Evolutionary conservation across 1,284 basidiomycete species (phyloP), one percentile per base, ranked within the genome.

Genomic region (Microbotryum silenes-acaulis): DNA sequence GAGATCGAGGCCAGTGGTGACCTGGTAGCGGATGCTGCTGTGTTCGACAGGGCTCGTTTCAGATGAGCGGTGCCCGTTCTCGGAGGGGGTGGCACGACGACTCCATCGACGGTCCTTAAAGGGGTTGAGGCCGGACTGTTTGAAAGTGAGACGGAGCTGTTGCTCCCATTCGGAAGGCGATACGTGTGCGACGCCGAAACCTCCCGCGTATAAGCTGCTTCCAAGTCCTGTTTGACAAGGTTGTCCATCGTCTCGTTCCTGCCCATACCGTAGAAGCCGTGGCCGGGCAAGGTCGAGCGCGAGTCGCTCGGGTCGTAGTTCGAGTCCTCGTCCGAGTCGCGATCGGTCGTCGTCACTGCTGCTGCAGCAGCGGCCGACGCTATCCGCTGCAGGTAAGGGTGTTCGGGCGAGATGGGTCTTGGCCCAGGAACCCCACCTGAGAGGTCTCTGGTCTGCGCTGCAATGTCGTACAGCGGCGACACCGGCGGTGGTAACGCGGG

Each of bases 241-340:
- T 56, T 72, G 33, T 76, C 75, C 70, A 77, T 74, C 29, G 74
- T 74, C 20, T 74, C 72, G 64, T 75, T 75, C 25, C 69, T 63
- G 9, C 73, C 74, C 12, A 69, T 37, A 10, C 57, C 68, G 51
- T 73, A 76, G 57, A 75, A 75, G 44, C 58, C 63, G 12, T 51
- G 55, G 20, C 56, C 54, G 20, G 51, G 14, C 25, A 58, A 20
- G 4, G 20, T 46, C 21, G 4, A 31, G 37, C 20, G 51, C 47
- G 37, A 53, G 9, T 63, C 63, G 37, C 33, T 44, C n/a, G 58
- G 48, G 29, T 61, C 62, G 25, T 59, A 57, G 21, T 64, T 65
- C 12, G 60, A 62, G 20, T 55, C 51, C 21, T 21, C 56, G 48
- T 67, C 64, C 2, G 63, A 65, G 37, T 59, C 51, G 42, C 37